Evolutionary conservation across 208 protist species (phyloP).

Genomic region (Trypanosoma cruzi): DNA sequence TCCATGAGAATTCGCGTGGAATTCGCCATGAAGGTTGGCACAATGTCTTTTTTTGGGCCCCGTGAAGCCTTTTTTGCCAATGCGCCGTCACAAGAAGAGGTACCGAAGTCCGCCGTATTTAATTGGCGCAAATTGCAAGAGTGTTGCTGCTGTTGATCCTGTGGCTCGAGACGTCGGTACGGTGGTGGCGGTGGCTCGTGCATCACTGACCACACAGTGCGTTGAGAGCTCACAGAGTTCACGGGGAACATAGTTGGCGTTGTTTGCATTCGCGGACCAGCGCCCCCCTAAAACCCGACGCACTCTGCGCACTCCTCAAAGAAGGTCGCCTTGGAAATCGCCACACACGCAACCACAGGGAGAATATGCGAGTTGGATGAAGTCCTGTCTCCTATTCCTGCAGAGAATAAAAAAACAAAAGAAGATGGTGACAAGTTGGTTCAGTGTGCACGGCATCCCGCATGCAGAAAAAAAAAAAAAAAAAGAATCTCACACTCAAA

Average conservation of each 20-base stretch:
- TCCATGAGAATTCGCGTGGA: background rate
- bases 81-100: background rate
- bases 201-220: slow-evolving; percentile 29
- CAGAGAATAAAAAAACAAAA: too few species aligned
- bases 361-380: too few species aligned
- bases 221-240: background rate
- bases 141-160: background rate
- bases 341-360: too few species aligned
- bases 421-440: too few species aligned
- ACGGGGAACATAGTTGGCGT: background rate
- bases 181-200: slow-evolving; percentile 14
- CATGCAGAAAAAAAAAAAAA: too few species aligned
- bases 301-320: too few species aligned
- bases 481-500: too few species aligned
- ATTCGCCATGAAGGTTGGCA: background rate
- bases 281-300: too few species aligned
- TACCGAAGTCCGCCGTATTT: background rate
- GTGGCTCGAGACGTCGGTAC: slow-evolving; percentile 6
- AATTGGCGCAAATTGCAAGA: background rate
- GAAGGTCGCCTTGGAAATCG: too few species aligned
- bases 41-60: background rate
- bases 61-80: background rate
- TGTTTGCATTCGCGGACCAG: too few species aligned
- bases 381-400: too few species aligned
- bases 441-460: too few species aligned